These are phyloP conservation scores for Penicillium sp. DNA, from an alignment of 2,329 filamentous ascomycete genomes.

Conservation along the genomic window DNA sequence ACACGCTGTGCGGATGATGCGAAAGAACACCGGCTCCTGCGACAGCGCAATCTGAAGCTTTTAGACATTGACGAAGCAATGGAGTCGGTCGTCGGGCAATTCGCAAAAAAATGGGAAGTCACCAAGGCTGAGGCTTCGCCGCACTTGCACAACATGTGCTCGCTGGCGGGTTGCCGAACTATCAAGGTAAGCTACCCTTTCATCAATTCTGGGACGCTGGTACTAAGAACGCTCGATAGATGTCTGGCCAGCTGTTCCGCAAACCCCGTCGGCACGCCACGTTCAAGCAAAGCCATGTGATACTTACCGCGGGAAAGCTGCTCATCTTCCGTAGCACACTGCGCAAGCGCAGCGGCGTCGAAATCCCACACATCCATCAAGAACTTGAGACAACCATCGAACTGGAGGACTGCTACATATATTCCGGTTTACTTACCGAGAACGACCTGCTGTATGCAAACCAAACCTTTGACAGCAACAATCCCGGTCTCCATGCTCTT, in stretches of 20 bases:
- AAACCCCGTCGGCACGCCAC: conserved; percentile 64
- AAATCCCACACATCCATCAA: conserved; percentile 62
- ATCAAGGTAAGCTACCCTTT: conserved; percentile 47
- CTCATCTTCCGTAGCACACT: conserved; percentile 64
- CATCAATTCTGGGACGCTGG: not conserved
- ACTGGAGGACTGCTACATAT: conserved; percentile 65
- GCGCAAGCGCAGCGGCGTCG: conserved; percentile 56
- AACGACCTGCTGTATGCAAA: conserved; percentile 65
- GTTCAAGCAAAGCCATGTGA: conserved; percentile 61
- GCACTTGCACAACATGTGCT: conserved; percentile 67
- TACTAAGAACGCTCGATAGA: conserved; percentile 32
- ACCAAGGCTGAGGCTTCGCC: conserved; percentile 63
- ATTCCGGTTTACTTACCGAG: conserved; percentile 64
- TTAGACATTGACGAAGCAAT: conserved; percentile 66
- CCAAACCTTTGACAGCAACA: conserved; percentile 64
- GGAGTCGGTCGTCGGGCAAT: conserved; percentile 66
- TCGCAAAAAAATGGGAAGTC: conserved; percentile 69
- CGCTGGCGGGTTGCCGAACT: conserved; percentile 62
- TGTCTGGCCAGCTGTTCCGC: conserved; percentile 63
- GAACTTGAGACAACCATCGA: conserved; percentile 61
- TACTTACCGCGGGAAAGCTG: conserved; percentile 62
- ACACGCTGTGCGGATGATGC: conserved; percentile 58
- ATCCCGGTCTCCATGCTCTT: conserved; percentile 60
- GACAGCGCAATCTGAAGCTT: conserved; percentile 58
- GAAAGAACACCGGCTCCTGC: conserved; percentile 57